Conservation (phyloP, 768 basidiomycete species). For the Rubroboletus satanas region DNA sequence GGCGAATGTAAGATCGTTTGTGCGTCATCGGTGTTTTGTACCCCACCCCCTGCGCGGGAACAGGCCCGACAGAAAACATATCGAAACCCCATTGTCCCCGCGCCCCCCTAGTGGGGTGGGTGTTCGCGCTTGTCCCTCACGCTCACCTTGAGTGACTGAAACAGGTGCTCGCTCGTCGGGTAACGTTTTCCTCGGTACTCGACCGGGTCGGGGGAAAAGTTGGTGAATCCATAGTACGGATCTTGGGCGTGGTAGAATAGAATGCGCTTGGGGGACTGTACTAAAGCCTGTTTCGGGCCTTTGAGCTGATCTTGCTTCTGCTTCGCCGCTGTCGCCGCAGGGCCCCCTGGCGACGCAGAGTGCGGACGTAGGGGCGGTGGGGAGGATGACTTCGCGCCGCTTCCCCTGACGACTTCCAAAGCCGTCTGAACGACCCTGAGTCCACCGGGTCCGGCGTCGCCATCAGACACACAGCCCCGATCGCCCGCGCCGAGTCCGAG, state of each 20-base stretch:
- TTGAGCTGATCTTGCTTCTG: slow-evolving; percentile 6
- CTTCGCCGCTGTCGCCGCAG: slow-evolving; percentile 5
- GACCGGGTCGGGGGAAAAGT: slow-evolving; percentile 42
- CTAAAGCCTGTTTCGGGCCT: background rate
- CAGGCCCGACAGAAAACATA: background rate
- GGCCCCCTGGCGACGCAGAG: slow-evolving; percentile 18
- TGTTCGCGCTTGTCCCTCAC: background rate
- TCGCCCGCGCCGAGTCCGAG: slow-evolving; percentile 23
- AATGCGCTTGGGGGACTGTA: slow-evolving; percentile 23
- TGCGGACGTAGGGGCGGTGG: slow-evolving; percentile 17
- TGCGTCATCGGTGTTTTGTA: slow-evolving; percentile 9
- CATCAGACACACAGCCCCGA: slow-evolving; percentile 29
- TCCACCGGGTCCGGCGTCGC: slow-evolving; percentile 15
- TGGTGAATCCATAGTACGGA: slow-evolving; percentile 40
- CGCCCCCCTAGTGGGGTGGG: background rate
- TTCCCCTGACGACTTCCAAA: slow-evolving; percentile 21
- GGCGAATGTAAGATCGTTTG: slow-evolving; percentile 12
- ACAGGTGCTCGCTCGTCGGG: slow-evolving; percentile 47
- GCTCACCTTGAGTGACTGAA: slow-evolving; percentile 42
- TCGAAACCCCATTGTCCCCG: background rate
- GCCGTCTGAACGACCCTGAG: slow-evolving; percentile 29
- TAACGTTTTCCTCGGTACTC: slow-evolving; percentile 37
- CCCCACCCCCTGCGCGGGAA: slow-evolving; percentile 6
- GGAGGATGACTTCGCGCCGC: slow-evolving; percentile 5
- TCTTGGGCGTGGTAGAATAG: slow-evolving; percentile 32